Conservation (phyloP, 2,329 filamentous ascomycete species). For the Fusarium keratoplasticum region DNA sequence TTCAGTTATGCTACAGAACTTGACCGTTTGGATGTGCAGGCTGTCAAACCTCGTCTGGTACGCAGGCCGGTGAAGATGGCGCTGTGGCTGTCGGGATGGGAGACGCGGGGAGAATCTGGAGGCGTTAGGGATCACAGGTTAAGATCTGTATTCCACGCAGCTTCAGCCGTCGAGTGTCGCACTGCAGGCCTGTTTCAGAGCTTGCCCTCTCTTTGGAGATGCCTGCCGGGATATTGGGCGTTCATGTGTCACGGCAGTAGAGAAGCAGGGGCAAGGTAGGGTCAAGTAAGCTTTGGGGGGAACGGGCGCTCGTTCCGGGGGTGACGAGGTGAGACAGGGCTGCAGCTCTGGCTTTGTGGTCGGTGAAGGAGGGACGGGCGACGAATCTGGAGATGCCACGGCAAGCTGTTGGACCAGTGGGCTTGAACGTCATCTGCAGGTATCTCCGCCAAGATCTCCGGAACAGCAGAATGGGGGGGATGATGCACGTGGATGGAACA, state of each 20-base stretch:
- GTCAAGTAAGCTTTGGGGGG: conserved; percentile 8
- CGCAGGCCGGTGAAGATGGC: not conserved
- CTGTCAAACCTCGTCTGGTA: not conserved
- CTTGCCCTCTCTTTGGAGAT: not conserved
- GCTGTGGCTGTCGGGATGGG: not conserved
- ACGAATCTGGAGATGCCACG: conserved; percentile 6
- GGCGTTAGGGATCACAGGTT: not conserved
- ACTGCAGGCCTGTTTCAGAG: not conserved
- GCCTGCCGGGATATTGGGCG: not conserved
- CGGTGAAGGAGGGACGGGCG: not conserved
- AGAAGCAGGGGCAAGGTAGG: conserved; percentile 2
- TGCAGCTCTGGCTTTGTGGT: not conserved
- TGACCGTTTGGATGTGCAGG: not conserved
- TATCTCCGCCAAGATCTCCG: conserved; percentile 1
- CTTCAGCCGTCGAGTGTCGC: not conserved
- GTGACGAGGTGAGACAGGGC: not conserved
- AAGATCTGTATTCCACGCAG: not conserved
- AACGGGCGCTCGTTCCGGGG: not conserved
- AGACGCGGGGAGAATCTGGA: not conserved
- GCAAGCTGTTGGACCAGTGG: not conserved
- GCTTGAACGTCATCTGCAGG: not conserved
- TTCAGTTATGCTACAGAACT: not conserved
- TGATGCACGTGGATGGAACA: conserved; percentile 7
- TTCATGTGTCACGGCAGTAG: not conserved
- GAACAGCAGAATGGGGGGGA: not conserved